A percentile compares a stretch with the other conserved stretches of the same genome.
phyloP scores from a whole-genome alignment of 805 yeast species.

The Starmera quercuum region DNA sequence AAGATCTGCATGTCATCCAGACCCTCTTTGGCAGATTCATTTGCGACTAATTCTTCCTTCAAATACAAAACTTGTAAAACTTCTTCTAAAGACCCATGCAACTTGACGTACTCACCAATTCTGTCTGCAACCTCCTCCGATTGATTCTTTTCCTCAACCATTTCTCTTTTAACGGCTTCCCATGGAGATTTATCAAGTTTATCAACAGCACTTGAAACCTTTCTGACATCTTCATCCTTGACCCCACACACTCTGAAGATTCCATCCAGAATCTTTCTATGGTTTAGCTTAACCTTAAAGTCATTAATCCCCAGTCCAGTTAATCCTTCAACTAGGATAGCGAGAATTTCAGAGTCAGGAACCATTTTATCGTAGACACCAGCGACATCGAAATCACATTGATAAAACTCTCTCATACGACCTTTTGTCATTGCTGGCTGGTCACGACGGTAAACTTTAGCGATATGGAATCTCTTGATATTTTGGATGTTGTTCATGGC shows the following conservation, averaged over 20 bases:
- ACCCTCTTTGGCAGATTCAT: conserved; percentile 75
- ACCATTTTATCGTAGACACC: conserved; percentile 92
- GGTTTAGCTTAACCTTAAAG: conserved; percentile 88
- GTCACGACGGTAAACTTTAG: conserved; percentile 97
- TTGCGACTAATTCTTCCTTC: conserved; percentile 51
- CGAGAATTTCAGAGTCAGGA: conserved; percentile 88
- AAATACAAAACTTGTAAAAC: conserved; percentile 45
- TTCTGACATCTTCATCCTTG: conserved; percentile 86
- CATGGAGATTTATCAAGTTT: conserved; percentile 93
- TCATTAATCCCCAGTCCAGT: conserved; percentile 77
- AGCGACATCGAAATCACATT: conserved; percentile 97
- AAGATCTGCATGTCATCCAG: conserved; percentile 69
- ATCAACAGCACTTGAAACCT: conserved; percentile 91
- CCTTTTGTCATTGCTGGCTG: conserved; percentile 99
- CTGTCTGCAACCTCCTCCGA: conserved; percentile 86
- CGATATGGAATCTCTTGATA: conserved; percentile 93
- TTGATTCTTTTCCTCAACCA: conserved; percentile 86
- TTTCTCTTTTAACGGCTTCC: conserved; percentile 89
- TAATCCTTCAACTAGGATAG: conserved; percentile 78
- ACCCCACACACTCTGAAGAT: conserved; percentile 95
- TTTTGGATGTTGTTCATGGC: conserved; percentile 90
- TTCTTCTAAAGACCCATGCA: conserved; percentile 68
- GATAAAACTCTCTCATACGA: conserved; percentile 98
- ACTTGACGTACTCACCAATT: conserved; percentile 86
- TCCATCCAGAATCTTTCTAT: conserved; percentile 93